phyloP scores from a whole-genome alignment of 192 early-diverging fungal genomes.

The Backusella mclennaniae region DNA sequence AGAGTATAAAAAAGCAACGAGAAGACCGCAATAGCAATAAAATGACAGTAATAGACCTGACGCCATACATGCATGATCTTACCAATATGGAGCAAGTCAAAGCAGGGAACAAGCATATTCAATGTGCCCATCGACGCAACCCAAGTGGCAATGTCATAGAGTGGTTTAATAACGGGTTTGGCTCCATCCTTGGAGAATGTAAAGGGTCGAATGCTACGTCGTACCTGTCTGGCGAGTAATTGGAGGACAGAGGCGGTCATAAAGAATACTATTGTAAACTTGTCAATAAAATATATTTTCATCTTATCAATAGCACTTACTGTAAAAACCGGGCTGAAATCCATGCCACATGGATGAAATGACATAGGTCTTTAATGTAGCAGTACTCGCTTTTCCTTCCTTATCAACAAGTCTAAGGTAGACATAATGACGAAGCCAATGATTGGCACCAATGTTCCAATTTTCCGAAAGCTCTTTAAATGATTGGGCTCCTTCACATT shows the following conservation, averaged over 20 bases:
- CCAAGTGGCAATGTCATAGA: not conserved
- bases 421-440: constrained; percentile 84
- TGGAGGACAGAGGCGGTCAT: not conserved
- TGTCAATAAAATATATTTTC: not conserved
- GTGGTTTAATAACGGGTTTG: not conserved
- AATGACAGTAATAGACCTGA: not conserved
- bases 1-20: not conserved
- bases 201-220: not conserved
- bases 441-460: constrained; percentile 89
- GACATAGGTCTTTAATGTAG: constrained; percentile 74
- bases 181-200: not conserved
- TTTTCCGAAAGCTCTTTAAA: constrained; percentile 68
- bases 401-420: constrained; percentile 64
- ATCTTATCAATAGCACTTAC: constrained; percentile 24
- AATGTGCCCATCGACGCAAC: not conserved
- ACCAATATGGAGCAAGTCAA: not conserved
- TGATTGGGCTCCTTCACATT: constrained; percentile 75
- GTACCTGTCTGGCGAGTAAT: not conserved
- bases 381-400: constrained; percentile 46
- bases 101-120: not conserved
- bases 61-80: not conserved
- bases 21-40: not conserved
- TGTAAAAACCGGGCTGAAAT: constrained; percentile 83
- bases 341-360: constrained; percentile 95
- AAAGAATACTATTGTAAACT: not conserved